Evolutionary conservation across 257 asterid species (phyloP).

Genomic region (Solanum gracilifrons): DNA sequence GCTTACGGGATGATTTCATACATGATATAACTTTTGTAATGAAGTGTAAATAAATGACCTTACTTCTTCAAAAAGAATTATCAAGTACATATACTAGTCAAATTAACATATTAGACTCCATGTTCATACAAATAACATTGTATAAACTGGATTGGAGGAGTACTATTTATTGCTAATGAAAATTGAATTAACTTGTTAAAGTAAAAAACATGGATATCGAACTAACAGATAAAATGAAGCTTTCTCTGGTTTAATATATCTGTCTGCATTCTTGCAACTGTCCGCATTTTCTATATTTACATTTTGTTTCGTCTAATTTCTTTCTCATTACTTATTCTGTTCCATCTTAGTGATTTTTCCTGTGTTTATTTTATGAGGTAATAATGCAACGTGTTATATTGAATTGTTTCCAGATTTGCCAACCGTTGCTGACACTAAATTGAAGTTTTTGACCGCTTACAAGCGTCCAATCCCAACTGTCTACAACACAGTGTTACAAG

Average conservation of each 20-base stretch:
- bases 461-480: constrained; percentile 88
- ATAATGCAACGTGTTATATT: background rate
- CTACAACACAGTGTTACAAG: constrained; percentile 76
- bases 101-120: background rate
- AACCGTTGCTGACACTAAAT: constrained; percentile 73
- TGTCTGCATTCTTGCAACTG: background rate
- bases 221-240: background rate
- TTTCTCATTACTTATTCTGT: background rate
- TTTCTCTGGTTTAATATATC: background rate
- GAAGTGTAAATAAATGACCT: background rate
- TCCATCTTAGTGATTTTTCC: background rate
- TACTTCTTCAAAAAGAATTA: background rate
- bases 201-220: background rate
- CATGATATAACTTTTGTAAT: background rate
- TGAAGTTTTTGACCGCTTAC: constrained; percentile 70
- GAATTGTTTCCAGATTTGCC: constrained; percentile 55
- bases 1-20: background rate
- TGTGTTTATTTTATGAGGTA: background rate
- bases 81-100: background rate
- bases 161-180: background rate
- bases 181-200: background rate
- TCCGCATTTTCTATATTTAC: background rate
- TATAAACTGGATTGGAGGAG: background rate
- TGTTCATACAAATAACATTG: background rate
- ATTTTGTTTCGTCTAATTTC: background rate